Conservation (phyloP, 495 filamentous ascomycete species). For the Haplographium delicatum region DNA sequence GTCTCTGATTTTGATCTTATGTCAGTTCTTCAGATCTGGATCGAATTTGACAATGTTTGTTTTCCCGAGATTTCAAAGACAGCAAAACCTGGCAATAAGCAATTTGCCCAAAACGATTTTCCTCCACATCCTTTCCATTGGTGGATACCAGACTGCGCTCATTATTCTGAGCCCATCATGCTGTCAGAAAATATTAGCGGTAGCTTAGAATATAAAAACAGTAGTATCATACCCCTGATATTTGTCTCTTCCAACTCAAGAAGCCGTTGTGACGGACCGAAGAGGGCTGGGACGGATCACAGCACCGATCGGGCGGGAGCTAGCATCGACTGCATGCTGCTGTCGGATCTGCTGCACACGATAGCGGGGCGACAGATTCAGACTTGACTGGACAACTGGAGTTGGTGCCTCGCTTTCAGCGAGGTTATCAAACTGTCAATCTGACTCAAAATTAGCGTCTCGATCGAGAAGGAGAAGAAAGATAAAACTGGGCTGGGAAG, state of each 20-base stretch:
- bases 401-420: slow-evolving; percentile 78
- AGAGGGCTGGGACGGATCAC: slow-evolving; percentile 45
- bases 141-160: slow-evolving; percentile 12
- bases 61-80: slow-evolving; percentile 4
- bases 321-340: slow-evolving; percentile 33
- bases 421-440: slow-evolving; percentile 95
- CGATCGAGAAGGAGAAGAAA: slow-evolving; percentile 5
- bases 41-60: slow-evolving; percentile 2
- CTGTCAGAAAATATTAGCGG: neutral
- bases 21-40: too few species aligned
- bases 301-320: slow-evolving; percentile 19
- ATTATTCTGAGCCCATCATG: slow-evolving; percentile 1
- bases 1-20: slow-evolving; percentile 9
- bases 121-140: slow-evolving; percentile 5
- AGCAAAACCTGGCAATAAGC: slow-evolving; percentile 3
- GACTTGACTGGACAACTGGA: slow-evolving; percentile 59
- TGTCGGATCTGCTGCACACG: slow-evolving; percentile 34
- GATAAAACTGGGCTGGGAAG: slow-evolving; percentile 14
- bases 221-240: slow-evolving; percentile 14
- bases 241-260: slow-evolving; percentile 39
- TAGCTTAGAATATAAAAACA: neutral
- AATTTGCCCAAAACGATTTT: slow-evolving; percentile 8
- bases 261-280: slow-evolving; percentile 52
- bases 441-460: slow-evolving; percentile 34
- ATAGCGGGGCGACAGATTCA: slow-evolving; percentile 31